Conservation (phyloP, 2,329 filamentous ascomycete species). For the Ophiostoma angusticollis region DNA sequence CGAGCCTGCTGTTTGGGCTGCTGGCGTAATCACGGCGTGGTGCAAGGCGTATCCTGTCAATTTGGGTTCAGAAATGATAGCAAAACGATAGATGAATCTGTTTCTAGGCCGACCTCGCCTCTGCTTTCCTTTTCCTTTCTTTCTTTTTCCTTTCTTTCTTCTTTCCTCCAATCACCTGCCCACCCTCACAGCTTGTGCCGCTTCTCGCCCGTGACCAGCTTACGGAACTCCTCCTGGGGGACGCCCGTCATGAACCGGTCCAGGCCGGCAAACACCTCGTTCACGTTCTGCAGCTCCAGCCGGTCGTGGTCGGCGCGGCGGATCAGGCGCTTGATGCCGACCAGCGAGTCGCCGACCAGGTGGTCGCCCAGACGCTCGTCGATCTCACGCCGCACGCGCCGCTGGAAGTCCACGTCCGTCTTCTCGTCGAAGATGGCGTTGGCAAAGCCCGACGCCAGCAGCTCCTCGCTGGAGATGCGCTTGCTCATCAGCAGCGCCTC, state of each 20-base stretch:
- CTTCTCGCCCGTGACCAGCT: constrained; percentile 78
- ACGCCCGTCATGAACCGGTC: constrained; percentile 67
- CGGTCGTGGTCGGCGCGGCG: constrained; percentile 57
- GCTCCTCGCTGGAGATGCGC: constrained; percentile 57
- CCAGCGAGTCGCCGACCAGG: constrained; percentile 63
- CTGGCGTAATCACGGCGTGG: constrained; percentile 33
- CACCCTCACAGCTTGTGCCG: constrained; percentile 67
- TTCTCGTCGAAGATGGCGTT: constrained; percentile 70
- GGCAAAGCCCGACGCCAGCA: constrained; percentile 67
- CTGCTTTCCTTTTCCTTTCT: not conserved
- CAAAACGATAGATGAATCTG: not conserved
- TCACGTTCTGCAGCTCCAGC: constrained; percentile 64
- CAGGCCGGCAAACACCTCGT: constrained; percentile 76
- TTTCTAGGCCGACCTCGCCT: not conserved
- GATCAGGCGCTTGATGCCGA: constrained; percentile 77
- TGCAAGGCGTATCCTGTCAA: too few relatives aligned
- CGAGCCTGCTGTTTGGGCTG: constrained; percentile 68
- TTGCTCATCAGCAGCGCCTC: constrained; percentile 90
- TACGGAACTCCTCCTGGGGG: constrained; percentile 80
- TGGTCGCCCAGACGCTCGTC: constrained; percentile 69
- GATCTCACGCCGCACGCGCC: constrained; percentile 63
- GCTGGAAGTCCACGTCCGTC: constrained; percentile 51
- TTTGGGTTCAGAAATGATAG: constrained; percentile 2
- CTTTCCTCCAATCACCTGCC: not conserved
- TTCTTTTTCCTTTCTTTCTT: not conserved